phyloP scores from a whole-genome alignment of 2,329 filamentous ascomycete genomes.

The Cordyceps javanica region DNA sequence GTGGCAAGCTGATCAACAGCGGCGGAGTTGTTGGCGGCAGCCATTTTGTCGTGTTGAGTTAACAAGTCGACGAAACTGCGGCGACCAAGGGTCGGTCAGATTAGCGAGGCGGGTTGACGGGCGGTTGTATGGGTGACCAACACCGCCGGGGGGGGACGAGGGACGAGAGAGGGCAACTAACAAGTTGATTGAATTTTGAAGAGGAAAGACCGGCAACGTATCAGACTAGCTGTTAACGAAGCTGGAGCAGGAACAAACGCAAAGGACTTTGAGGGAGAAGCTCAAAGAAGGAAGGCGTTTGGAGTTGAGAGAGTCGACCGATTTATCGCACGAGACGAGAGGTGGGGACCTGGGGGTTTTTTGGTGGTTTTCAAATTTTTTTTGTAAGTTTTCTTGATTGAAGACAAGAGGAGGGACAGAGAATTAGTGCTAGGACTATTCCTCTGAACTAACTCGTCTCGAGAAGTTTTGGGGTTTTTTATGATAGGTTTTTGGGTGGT shows the following conservation, averaged over 20 bases:
- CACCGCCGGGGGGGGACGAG: background rate
- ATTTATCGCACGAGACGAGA: conserved; percentile 11
- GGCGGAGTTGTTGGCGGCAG: conserved; percentile 50
- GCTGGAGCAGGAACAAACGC: conserved; percentile 23
- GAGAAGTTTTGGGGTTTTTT: conserved; percentile 35
- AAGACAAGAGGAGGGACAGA: conserved; percentile 53
- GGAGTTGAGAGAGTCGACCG: conserved; percentile 9
- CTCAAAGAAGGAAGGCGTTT: conserved; percentile 21
- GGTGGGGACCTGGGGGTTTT: conserved; percentile 49
- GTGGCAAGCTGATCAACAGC: conserved; percentile 75
- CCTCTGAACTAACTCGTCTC: conserved; percentile 47
- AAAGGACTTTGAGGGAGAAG: conserved; percentile 21
- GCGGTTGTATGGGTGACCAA: too few species aligned
- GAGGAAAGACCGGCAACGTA: conserved; percentile 18
- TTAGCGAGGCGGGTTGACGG: conserved; percentile 11
- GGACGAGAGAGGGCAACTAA: background rate
- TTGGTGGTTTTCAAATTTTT: conserved; percentile 53
- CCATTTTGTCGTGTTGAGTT: conserved; percentile 42
- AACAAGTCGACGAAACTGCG: conserved; percentile 15
- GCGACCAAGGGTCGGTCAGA: conserved; percentile 3
- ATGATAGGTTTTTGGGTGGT: conserved; percentile 44
- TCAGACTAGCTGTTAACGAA: conserved; percentile 20
- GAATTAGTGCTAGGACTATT: conserved; percentile 53
- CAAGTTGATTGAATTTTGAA: conserved; percentile 15
- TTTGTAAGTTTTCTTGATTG: conserved; percentile 50